Evolutionary conservation across 176 grass and related monocot genomes (phyloP).

Genomic region (Oryza glaberrima): DNA sequence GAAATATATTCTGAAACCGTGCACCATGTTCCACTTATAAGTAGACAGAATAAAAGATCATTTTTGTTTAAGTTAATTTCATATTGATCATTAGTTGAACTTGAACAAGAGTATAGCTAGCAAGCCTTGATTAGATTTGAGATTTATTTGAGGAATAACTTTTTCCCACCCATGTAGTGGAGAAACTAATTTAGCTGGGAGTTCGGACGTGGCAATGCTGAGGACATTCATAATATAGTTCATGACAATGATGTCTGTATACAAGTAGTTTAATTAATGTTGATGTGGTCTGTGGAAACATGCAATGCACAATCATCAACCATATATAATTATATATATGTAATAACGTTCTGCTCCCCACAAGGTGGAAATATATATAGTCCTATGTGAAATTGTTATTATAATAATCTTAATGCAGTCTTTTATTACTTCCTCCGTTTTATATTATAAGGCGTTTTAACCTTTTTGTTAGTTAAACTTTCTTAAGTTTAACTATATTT

Average conservation of each 20-base stretch:
- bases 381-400: neutral
- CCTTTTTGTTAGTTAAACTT: no score
- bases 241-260: conserved; percentile 16
- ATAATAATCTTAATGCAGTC: conserved; percentile 2
- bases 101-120: neutral
- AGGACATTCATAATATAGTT: conserved; percentile 1
- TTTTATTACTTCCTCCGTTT: neutral
- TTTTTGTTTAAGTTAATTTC: neutral
- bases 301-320: conserved; percentile 42
- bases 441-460: no score
- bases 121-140: neutral
- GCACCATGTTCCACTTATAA: neutral
- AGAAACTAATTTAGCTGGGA: conserved; percentile 18
- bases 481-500: no score
- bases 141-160: neutral
- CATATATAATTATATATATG: neutral
- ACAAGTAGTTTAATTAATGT: conserved; percentile 39
- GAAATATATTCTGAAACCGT: neutral
- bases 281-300: conserved; percentile 47
- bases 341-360: conserved; percentile 43
- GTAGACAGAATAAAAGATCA: neutral
- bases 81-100: neutral
- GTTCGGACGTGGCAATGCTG: neutral
- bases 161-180: neutral
- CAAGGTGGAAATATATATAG: conserved; percentile 39